Percentiles rank a stretch among this genome's conserved stretches.
These are phyloP conservation scores for Plasmopara viticola DNA, from an alignment of 352 stramenopile genomes.

Conservation along the genomic window DNA sequence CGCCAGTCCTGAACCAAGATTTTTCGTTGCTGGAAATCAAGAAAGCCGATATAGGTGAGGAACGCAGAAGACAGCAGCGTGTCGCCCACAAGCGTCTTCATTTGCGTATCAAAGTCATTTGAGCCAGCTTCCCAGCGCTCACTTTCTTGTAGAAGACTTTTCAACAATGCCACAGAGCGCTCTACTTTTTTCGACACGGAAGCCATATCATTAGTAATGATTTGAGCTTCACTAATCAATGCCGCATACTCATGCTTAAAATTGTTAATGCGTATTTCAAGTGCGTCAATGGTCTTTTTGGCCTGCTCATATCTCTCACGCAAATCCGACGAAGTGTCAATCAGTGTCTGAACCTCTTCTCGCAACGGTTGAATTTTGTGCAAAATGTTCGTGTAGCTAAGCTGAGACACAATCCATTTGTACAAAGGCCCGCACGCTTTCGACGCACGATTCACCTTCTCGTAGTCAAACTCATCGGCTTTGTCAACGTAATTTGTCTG, in stretches of 20 bases:
- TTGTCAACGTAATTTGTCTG: conserved; percentile 94
- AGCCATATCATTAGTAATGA: conserved; percentile 98
- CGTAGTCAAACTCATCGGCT: conserved; percentile 85
- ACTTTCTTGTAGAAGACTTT: conserved; percentile 96
- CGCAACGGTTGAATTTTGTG: conserved; percentile 98
- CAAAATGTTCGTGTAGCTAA: conserved; percentile 98
- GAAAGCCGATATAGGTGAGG: conserved; percentile 98
- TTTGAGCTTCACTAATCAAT: conserved; percentile 96
- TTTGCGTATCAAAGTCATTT: conserved; percentile 95
- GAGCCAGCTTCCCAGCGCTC: conserved; percentile 96
- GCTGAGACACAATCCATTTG: conserved; percentile 98
- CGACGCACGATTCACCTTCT: conserved; percentile 90
- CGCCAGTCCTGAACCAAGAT: conserved; percentile 94
- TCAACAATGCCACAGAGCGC: conserved; percentile 95
- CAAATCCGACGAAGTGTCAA: conserved; percentile 91
- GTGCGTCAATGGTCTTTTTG: conserved; percentile 89
- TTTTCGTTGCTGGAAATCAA: conserved; percentile 96
- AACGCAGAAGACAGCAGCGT: conserved; percentile 94
- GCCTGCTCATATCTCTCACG: conserved; percentile 90
- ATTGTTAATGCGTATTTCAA: conserved; percentile 95
- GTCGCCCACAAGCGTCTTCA: conserved; percentile 96
- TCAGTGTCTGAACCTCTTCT: conserved; percentile 96
- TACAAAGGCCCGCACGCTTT: conserved; percentile 98
- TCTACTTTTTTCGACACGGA: conserved; percentile 96
- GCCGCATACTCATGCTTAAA: conserved; percentile 99